Conservation (phyloP, 2,329 filamentous ascomycete genomes). For the Raffaelea arxii region DNA sequence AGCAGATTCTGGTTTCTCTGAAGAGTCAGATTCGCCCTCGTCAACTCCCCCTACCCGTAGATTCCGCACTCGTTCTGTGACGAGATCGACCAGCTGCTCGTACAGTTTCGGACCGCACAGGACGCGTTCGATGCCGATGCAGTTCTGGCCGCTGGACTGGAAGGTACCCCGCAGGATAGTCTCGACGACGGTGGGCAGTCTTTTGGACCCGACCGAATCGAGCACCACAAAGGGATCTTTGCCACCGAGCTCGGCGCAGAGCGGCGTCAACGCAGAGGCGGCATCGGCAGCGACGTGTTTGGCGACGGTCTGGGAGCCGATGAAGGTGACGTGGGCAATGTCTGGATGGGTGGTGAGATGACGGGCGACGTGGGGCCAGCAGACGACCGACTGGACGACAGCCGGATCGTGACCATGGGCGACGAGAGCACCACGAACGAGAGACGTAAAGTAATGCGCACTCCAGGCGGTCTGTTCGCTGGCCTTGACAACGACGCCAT, state of each 20-base stretch:
- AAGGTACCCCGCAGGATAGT: constrained; percentile 88
- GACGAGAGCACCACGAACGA: constrained; percentile 67
- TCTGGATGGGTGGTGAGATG: constrained; percentile 76
- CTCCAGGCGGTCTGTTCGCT: constrained; percentile 97
- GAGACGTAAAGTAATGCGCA: constrained; percentile 67
- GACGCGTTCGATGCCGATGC: constrained; percentile 91
- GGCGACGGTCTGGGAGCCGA: constrained; percentile 79
- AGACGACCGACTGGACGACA: constrained; percentile 75
- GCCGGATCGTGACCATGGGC: constrained; percentile 76
- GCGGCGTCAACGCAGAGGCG: constrained; percentile 74
- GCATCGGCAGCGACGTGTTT: constrained; percentile 82
- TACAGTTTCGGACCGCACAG: constrained; percentile 73
- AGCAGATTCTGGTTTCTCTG: too few relatives aligned
- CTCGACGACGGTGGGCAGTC: constrained; percentile 65
- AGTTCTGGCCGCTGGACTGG: constrained; percentile 94
- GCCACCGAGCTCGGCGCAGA: constrained; percentile 85
- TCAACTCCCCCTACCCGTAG: constrained; percentile 60
- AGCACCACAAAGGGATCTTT: constrained; percentile 90
- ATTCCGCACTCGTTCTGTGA: constrained; percentile 63
- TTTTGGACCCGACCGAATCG: constrained; percentile 53
- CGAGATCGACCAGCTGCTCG: constrained; percentile 56
- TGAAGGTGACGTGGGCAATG: constrained; percentile 89
- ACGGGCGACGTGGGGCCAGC: constrained; percentile 76
- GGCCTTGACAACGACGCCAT: constrained; percentile 85
- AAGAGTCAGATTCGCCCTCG: too few relatives aligned